Evolutionary conservation across 108 stramenopile genomes (phyloP), one percentile per base, ranked within the genome.

Genomic region (Pseudonitzschia multiseries): DNA sequence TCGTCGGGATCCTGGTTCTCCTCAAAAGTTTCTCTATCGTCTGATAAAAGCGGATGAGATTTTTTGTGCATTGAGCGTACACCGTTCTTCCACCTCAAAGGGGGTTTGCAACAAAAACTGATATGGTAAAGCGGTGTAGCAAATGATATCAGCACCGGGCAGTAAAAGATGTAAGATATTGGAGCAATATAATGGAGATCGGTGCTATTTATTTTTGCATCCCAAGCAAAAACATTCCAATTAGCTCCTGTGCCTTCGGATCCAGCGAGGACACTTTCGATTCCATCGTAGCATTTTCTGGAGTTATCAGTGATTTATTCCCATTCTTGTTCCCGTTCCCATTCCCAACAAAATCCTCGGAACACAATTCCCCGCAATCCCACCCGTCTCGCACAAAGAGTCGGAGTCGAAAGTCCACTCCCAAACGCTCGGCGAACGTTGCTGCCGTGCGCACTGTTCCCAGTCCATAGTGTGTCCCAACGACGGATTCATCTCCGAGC

Each of bases 401-500:
- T 31, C 26, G 50, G 48, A 52, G 68, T 17, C 65, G 73, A 73
- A 86, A 84, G 65, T 89, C 77, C 18, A 86, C 86, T 31, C 80
- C 77, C 68, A 89, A 60, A 8, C 36, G 68, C 17, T 71, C 32
- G 33, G 68, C 73, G 77, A 86, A 89, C 48, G 84, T 75, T n/a
- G 63, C 46, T 1, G 68, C 80, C 5, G 62, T 83, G 31, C 88
- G 76, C 2, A 50, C 63, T 26, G 43, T 74, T 2, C 88, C 88
- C 13, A 86, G 43, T 60, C 80, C 68, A 74, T 52, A 41, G 64
- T 41, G 4, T 22, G 40, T 63, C 46, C 46, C 17, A 10, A 18
- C 13, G 46, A 18, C 46, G 46, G 46, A 18, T 29, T 31, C 33
- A 40, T 59, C 36, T 69, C 72, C 72, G 60, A 73, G 29, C 22